Evolutionary conservation across 176 grass and related monocot genomes (phyloP).

Genomic region (Dendrocalamus sinicus): DNA sequence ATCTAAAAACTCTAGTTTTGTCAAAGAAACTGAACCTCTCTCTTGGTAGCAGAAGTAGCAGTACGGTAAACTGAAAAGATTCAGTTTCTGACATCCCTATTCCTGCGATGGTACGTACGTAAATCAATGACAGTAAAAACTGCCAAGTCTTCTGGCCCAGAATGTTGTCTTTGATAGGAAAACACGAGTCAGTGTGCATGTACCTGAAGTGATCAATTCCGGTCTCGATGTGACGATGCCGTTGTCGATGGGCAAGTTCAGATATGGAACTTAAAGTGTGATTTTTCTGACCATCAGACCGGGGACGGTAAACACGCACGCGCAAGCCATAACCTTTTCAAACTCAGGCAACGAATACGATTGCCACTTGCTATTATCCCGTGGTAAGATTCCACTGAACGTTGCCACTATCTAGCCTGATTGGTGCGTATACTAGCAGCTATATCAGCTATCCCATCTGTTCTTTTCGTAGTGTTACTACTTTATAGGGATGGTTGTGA

Average conservation of each 20-base stretch:
- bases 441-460: neutral
- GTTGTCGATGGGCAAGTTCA: neutral
- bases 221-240: neutral
- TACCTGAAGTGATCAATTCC: neutral
- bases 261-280: neutral
- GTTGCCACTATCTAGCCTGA: constrained; percentile 7
- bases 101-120: neutral
- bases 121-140: neutral
- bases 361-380: neutral
- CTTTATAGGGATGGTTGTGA: neutral
- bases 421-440: neutral
- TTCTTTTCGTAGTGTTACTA: too few relatives aligned
- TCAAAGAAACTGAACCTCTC: too few relatives aligned
- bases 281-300: neutral
- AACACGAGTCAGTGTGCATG: neutral
- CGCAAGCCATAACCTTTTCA: neutral
- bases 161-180: neutral
- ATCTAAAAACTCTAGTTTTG: too few relatives aligned
- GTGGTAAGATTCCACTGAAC: constrained; percentile 39
- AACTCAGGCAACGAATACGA: neutral
- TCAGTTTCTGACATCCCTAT: too few relatives aligned
- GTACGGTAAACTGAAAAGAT: too few relatives aligned
- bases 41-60: too few relatives aligned
- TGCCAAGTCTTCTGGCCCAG: neutral
- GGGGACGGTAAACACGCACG: constrained; percentile 22